phyloP scores from a whole-genome alignment of 108 stramenopile genomes.

The Fistulifera pelliculosa region DNA sequence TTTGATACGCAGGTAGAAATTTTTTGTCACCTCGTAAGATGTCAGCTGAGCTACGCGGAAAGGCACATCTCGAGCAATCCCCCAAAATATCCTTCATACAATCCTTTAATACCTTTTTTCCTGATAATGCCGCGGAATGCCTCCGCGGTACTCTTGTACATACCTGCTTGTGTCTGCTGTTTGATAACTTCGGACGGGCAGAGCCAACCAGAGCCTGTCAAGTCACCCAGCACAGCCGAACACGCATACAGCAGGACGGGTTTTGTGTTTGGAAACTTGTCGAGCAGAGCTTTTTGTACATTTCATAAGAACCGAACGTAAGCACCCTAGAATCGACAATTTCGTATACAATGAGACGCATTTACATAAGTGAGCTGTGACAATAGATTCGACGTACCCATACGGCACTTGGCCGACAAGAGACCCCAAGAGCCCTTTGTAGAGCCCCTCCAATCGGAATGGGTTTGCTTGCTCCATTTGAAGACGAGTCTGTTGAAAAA shows the following conservation, averaged over 20 bases:
- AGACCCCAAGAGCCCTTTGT: constrained; percentile 45
- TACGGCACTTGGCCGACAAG: constrained; percentile 76
- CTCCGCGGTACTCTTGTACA: constrained; percentile 44
- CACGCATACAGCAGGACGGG: constrained; percentile 51
- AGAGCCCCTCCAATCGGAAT: constrained; percentile 41
- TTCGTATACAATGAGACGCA: no score
- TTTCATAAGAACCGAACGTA: constrained; percentile 79
- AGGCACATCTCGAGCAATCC: constrained; percentile 68
- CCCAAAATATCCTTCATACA: constrained; percentile 58
- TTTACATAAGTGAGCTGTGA: no score
- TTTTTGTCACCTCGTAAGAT: constrained; percentile 69
- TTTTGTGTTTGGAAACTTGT: constrained; percentile 38
- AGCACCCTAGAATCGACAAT: constrained; percentile 40
- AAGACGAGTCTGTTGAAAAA: constrained; percentile 44
- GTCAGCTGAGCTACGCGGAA: constrained; percentile 73
- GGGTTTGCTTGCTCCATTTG: constrained; percentile 59
- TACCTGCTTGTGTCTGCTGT: constrained; percentile 70
- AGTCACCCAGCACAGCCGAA: constrained; percentile 61
- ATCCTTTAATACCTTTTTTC: constrained; percentile 42
- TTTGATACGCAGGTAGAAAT: constrained; percentile 27
- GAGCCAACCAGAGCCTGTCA: constrained; percentile 67
- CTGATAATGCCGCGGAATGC: constrained; percentile 46
- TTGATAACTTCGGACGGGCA: constrained; percentile 77
- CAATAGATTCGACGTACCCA: constrained; percentile 22
- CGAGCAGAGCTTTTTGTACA: constrained; percentile 59